phyloP scores from a whole-genome alignment of 352 stramenopile species.

The Phytophthora lateralis region DNA sequence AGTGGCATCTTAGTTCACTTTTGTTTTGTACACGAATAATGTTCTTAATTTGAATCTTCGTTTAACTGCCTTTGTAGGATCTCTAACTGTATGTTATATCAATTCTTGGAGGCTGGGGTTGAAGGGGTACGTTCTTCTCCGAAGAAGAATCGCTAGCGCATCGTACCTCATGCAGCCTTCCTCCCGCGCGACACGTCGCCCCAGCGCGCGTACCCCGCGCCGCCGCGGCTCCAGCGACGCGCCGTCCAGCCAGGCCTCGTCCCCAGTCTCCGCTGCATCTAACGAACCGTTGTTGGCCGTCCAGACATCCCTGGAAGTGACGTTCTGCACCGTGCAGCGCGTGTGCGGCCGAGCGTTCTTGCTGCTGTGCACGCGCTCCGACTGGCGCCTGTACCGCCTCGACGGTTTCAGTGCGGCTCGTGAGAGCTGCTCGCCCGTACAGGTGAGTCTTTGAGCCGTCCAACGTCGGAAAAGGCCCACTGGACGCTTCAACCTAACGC shows the following conservation, averaged over 20 bases:
- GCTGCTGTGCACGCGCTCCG: constrained; percentile 55
- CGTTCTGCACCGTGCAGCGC: constrained; percentile 68
- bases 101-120: constrained; percentile 10
- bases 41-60: neutral
- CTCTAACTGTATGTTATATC: no score
- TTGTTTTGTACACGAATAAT: no score
- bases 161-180: constrained; percentile 29
- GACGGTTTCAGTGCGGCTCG: constrained; percentile 45
- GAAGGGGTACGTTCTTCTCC: constrained; percentile 21
- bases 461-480: neutral
- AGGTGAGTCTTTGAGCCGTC: constrained; percentile 35
- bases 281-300: constrained; percentile 13
- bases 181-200: constrained; percentile 25
- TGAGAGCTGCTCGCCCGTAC: constrained; percentile 51
- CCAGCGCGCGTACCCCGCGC: constrained; percentile 31
- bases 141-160: constrained; percentile 22
- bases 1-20: neutral
- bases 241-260: neutral
- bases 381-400: constrained; percentile 70
- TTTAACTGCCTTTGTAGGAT: no score
- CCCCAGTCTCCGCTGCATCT: constrained; percentile 6
- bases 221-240: constrained; percentile 10
- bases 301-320: constrained; percentile 50
- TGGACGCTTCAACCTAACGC: constrained; percentile 8
- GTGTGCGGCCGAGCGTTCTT: constrained; percentile 56